Base-by-base conservation (phyloP, 1,139 yeast genomes). In the Pichia kudriavzevii region DNA sequence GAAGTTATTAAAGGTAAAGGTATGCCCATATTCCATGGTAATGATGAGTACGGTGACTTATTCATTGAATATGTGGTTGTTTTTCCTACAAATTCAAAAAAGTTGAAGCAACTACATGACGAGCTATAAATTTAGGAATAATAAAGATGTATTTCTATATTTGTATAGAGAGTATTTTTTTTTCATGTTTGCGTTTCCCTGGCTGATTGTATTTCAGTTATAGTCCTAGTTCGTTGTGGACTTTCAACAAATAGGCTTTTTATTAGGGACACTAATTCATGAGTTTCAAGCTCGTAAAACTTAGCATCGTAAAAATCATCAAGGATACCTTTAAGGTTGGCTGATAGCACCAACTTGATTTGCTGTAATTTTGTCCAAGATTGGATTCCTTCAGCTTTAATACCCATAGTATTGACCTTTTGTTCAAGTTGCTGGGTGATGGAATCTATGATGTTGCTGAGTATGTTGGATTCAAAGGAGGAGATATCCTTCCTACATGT, bases 1-100 rank as follows among this genome's bases (percentile, higher is more conserved):
- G 95, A 91, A 55, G 56, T 67, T 4, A 46, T 88, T 22, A 61
- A 64, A 43, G 87, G 82, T 11, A 78, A 72, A 50, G 98, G 98
- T 22, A 85, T 91, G 96, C 97, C 97, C 2, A 45, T 66, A 11
- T 45, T 50, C 11, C 67, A 66, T 28, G 61, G 64, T 13, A 67
- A 64, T 15, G 76, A 72, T 41, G 77, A 68, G 41, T 72, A 57
- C 55, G 98, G 97, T 22, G 84, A 85, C 55, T 65, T 88, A 53
- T 82, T 63, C 53, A 66, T 91, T 12, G 54, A 56, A 26, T 57
- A 56, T 36, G 30, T 32, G 9, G 54, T 57, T 17, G 32, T 58
- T 11, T 43, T 40, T 22, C 60, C 60, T 4, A 44, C 46, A 27
- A 56, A 51, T 8, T 36, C 39, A 31, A 26, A 40, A 28, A 48